A percentile compares a stretch with the other conserved stretches of the same genome.
Conservation (phyloP, 1,284 basidiomycete species). For the Ceratobasidium sp. region DNA sequence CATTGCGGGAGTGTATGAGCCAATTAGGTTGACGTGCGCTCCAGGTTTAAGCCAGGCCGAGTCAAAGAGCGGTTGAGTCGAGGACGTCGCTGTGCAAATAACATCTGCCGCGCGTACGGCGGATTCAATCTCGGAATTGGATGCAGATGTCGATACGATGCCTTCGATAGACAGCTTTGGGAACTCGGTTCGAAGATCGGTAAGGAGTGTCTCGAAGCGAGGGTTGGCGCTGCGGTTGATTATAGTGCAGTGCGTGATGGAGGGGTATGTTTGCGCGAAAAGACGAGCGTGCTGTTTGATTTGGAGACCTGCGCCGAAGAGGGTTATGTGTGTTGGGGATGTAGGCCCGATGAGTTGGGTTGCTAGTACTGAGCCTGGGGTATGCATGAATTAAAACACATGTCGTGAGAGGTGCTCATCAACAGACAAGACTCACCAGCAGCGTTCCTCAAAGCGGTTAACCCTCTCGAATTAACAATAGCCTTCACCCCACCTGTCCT, state of each 20-base stretch:
- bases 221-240: conserved; percentile 70
- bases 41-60: conserved; percentile 68
- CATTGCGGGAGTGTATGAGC: conserved; percentile 87
- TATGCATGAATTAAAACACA: neutral
- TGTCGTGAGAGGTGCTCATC: neutral
- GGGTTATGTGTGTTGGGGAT: conserved; percentile 63
- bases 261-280: conserved; percentile 67
- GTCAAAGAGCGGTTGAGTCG: conserved; percentile 74
- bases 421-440: conserved; percentile 64
- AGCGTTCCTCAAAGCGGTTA: conserved; percentile 84
- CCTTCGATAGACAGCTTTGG: conserved; percentile 54
- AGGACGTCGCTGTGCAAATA: conserved; percentile 81
- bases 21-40: conserved; percentile 79
- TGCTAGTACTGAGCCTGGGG: conserved; percentile 76
- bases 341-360: conserved; percentile 61
- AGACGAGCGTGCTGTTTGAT: conserved; percentile 72
- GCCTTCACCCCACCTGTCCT: conserved; percentile 71
- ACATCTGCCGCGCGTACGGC: conserved; percentile 61
- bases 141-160: conserved; percentile 3
- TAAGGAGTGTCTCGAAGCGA: conserved; percentile 61
- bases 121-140: conserved; percentile 49
- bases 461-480: conserved; percentile 75
- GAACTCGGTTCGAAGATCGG: conserved; percentile 57
- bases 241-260: conserved; percentile 67
- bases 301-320: conserved; percentile 82